Base-by-base conservation (phyloP, 2,329 filamentous ascomycete genomes). In the Fusarium citri region DNA sequence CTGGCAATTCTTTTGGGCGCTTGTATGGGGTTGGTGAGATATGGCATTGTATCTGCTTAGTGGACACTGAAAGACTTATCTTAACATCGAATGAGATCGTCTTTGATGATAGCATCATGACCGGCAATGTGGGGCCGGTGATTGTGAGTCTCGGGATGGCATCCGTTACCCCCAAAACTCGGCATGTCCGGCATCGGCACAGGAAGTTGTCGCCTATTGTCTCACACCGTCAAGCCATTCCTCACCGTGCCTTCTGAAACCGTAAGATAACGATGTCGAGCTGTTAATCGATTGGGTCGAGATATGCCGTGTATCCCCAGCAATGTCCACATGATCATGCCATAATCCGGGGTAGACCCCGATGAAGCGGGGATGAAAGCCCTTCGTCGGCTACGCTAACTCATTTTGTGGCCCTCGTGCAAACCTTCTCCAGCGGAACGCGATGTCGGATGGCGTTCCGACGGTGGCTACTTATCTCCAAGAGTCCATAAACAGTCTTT, bases 321-420 rank as follows among this genome's bases (percentile, higher is more conserved):
- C 10, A 9, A 5, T 16, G 34, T 42, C 40, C 62, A 42, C 42
- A 30, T 65, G 62, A 50, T 42, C 22, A 54, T 45, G 22, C n/a
- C 37, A 20, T 12, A 49, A 49, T 61, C 61, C 63, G 61, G 61
- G 61, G 55, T 66, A 41, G 16, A 31, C 22, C 6, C 61, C 63
- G 42, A 31, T 11, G 61, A 59, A 54, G 63, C 37, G 63, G 63
- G 61, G 63, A 37, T 30, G 26, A 6, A 8, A 26, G 18, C 47
- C 59, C 20, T 18, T 34, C n/a, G 41, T 48, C 66, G 66, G 66
- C 60, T 69, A 69, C 47, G 60, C 60, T 66, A 69, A 42, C 66
- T 25, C n/a, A 22, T 45, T 69, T 10, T 42, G 26, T 41, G 31
- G 47, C 5, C 40, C 55, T 51, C 16, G 47, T 69, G n/a, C 16